Evolutionary conservation across 495 filamentous ascomycete species (phyloP), one percentile per base, ranked within the genome.

Genomic region (Trichoderma asperelloides): DNA sequence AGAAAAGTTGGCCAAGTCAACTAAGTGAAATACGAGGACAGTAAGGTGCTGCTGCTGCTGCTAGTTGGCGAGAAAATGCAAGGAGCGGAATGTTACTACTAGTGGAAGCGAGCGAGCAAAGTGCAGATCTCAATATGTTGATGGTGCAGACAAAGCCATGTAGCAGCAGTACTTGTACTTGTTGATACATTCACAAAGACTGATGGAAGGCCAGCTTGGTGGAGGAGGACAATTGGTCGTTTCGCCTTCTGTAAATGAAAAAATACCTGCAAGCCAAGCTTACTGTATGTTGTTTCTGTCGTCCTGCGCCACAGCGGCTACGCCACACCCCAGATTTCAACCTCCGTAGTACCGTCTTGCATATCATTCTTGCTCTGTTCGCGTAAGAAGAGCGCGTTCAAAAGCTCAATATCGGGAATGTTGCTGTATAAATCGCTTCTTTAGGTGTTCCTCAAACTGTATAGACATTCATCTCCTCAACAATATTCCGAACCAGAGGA

Each of bases 271-370:
- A 47, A 3, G n/a, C 15, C 43, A 15, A n/a, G 43, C n/a, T 15
- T n/a, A n/a, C n/a, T n/a, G n/a, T n/a, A n/a, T n/a, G n/a, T n/a
- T n/a, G 13, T 4, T 13, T 47, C 43, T n/a, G n/a, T 47, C 12
- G 0, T 57, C 25, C 11, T 23, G 47, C 55, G 55, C 55, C 55
- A 60, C 55, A 60, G 18, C 16, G 23, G 25, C 55, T 60, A 60
- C 55, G 55, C 55, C 55, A 60, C 55, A 60, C 55, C 25, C 25
- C 25, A 30, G 55, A 60, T 60, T 30, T 60, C 55, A 60, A 60
- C 55, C 55, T 60, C 27, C n/a, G n/a, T 28, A 60, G 55, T 21
- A 9, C 16, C 16, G 11, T 16, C 43, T 47, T n/a, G 43, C 16
- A 47, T n/a, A 18, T 6, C 49, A 27, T 57, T n/a, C 18, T 5